These are phyloP conservation scores for Coemansia sp. DNA, from an alignment of 192 early-diverging fungal species.

Conservation along the genomic window DNA sequence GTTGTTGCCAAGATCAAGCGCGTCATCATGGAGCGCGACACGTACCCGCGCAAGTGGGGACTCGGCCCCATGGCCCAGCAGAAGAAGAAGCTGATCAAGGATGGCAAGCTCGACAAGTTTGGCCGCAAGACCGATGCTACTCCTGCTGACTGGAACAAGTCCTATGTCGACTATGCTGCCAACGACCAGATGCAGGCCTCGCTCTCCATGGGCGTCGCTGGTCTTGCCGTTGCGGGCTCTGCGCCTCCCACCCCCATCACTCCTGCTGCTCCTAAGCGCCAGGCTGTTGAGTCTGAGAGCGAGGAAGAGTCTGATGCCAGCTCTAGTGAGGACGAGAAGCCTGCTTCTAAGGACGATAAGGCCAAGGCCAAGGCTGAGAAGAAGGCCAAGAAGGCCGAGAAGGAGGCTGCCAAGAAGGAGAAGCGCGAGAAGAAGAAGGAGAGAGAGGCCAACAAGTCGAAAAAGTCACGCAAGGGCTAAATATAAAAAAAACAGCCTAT, in stretches of 20 bases:
- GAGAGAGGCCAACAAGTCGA: slow-evolving; percentile 38
- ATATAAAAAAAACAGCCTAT: not conserved
- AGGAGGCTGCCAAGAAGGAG: slow-evolving; percentile 42
- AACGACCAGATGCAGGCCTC: slow-evolving; percentile 8
- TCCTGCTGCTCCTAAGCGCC: slow-evolving; percentile 27
- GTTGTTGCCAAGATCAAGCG: slow-evolving; percentile 99
- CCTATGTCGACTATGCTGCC: slow-evolving; percentile 69
- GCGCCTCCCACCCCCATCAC: not conserved
- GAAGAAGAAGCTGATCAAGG: slow-evolving; percentile 99
- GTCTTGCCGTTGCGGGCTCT: not conserved
- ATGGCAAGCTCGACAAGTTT: slow-evolving; percentile 97
- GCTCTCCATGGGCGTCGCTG: slow-evolving; percentile 3
- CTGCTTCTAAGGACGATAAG: slow-evolving; percentile 5
- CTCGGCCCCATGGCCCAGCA: slow-evolving; percentile 93
- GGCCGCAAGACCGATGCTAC: slow-evolving; percentile 88
- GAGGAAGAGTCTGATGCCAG: slow-evolving; percentile 38
- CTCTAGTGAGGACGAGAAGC: slow-evolving; percentile 24
- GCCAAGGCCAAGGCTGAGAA: slow-evolving; percentile 19
- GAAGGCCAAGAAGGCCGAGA: slow-evolving; percentile 28
- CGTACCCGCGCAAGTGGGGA: slow-evolving; percentile 98
- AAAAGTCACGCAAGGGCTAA: slow-evolving; percentile 45
- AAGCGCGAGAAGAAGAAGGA: slow-evolving; percentile 37
- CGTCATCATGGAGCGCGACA: slow-evolving; percentile 99
- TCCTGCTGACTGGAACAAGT: slow-evolving; percentile 81
- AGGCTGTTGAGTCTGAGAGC: slow-evolving; percentile 35